Evolutionary conservation across 352 stramenopile genomes (phyloP), one percentile per base, ranked within the genome.

Genomic region (Blastocystis sp.): DNA sequence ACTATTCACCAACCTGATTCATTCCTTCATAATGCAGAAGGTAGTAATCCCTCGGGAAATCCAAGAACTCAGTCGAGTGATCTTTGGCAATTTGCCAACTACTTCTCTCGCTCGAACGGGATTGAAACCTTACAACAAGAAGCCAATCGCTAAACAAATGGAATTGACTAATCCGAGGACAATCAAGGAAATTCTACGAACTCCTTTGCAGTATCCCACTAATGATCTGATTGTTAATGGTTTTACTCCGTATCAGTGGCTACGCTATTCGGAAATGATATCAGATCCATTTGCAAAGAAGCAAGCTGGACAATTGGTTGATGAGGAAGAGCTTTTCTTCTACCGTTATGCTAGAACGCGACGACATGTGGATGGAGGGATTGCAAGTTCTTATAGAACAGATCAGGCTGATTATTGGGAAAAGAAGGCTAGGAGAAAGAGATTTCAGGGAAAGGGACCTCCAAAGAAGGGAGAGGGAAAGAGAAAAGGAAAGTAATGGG

Each of bases 401-500:
- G 65, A 77, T 21, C 37, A 57, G 11, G 65, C 37, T 1, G 77
- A 78, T 49, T 87, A 87, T 29, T 87, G 77, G 77, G 77, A 87
- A 37, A 74, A 78, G 59, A 87, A 87, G 65, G 77, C 77, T 77
- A 32, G 57, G 37, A 87, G 65, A 65, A 66, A 57, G 57, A 51
- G 65, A 35, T 78, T 87, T 39, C 77, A 87, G 77, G 77, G 77
- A 51, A 87, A 78, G 29, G 77, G 77, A 74, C 77, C 77, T 78
- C 77, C 77, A 87, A 87, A 87, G 77, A 87, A 87, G 58, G 77
- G 77, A 56, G 77, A 87, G 42, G 56, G 37, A 87, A 83, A 66
- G 37, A 83, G 71, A 63, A 63, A 66, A 51, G 54, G 54, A 2
- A 32, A 61, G 54, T 61, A 32, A 32, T 61, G 9, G 54, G 19